Evolutionary conservation across 176 grass and related monocot genomes (phyloP).

Genomic region (Echinochloa phyllopogon): DNA sequence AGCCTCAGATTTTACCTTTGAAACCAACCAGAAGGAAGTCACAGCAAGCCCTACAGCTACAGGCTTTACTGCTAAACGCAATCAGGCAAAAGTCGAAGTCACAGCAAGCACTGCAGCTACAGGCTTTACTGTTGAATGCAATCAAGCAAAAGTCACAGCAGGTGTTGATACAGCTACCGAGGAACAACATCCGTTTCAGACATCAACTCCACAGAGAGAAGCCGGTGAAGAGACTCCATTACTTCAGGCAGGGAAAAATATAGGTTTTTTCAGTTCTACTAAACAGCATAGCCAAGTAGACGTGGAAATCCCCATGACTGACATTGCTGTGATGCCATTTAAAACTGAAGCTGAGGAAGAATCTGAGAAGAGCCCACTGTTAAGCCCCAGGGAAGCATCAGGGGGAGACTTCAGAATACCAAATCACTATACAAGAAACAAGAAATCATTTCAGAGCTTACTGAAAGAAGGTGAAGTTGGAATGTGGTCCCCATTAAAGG

Average conservation of each 20-base stretch:
- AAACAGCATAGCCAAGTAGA: constrained; percentile 23
- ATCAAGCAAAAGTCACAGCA: neutral
- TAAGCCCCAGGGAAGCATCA: constrained; percentile 46
- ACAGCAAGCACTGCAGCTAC: neutral
- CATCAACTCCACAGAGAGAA: constrained; percentile 23
- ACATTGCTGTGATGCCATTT: constrained; percentile 1
- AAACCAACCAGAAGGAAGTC: constrained; percentile 34
- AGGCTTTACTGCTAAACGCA: constrained; percentile 12
- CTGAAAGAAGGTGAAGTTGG: constrained; percentile 30
- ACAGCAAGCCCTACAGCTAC: neutral
- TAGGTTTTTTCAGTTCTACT: constrained; percentile 24
- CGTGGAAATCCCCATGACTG: constrained; percentile 5
- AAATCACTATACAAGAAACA: constrained; percentile 44
- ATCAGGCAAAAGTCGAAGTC: neutral
- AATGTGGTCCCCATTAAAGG: constrained; percentile 35
- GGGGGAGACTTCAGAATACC: constrained; percentile 24
- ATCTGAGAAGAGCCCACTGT: constrained; percentile 40
- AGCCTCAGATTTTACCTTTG: constrained; percentile 8
- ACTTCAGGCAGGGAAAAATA: constrained; percentile 20
- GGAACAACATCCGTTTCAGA: constrained; percentile 30
- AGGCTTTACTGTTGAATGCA: constrained; percentile 18
- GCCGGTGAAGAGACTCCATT: constrained; percentile 40
- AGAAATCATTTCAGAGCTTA: constrained; percentile 50
- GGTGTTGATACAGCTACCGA: constrained; percentile 20
- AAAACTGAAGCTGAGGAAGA: constrained; percentile 38